A percentile compares a stretch with the other conserved stretches of the same genome.
Evolutionary conservation across 1,284 basidiomycete species (phyloP).

Genomic region (Moesziomyces aphidis): DNA sequence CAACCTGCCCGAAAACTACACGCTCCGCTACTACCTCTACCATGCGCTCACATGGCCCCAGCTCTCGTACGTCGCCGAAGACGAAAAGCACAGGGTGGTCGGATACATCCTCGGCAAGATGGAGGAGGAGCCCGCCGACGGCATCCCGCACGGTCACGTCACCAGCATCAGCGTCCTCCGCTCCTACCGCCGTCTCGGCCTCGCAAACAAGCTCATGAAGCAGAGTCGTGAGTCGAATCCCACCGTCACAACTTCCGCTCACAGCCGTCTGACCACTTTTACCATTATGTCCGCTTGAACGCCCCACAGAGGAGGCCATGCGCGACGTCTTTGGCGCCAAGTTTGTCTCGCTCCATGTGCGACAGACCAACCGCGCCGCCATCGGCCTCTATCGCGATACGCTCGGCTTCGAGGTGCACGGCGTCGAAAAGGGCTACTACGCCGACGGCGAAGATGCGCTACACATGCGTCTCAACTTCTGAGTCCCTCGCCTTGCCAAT

Average conservation of each 20-base stretch:
- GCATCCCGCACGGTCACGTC: constrained; percentile 67
- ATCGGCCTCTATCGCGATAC: constrained; percentile 65
- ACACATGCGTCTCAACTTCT: constrained; percentile 63
- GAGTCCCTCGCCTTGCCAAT: neutral
- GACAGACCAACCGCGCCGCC: constrained; percentile 66
- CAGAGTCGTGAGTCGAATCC: constrained; percentile 61
- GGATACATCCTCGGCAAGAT: constrained; percentile 96
- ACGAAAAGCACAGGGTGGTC: constrained; percentile 86
- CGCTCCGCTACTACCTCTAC: constrained; percentile 75
- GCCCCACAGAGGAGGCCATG: constrained; percentile 62
- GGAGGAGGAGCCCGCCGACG: constrained; percentile 70
- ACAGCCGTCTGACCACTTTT: neutral
- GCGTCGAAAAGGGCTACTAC: constrained; percentile 65
- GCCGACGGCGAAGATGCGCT: constrained; percentile 66
- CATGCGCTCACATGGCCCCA: constrained; percentile 92
- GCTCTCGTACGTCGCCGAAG: constrained; percentile 92
- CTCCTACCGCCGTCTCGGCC: constrained; percentile 62
- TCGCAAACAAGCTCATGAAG: constrained; percentile 67
- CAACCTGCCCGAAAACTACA: constrained; percentile 67
- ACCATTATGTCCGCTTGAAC: no score
- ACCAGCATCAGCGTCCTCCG: constrained; percentile 66
- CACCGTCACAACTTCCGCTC: neutral
- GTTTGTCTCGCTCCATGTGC: constrained; percentile 65
- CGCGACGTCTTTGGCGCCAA: constrained; percentile 64
- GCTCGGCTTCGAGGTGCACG: constrained; percentile 65